phyloP scores from a whole-genome alignment of 768 basidiomycete species.

The Russula brevipes region DNA sequence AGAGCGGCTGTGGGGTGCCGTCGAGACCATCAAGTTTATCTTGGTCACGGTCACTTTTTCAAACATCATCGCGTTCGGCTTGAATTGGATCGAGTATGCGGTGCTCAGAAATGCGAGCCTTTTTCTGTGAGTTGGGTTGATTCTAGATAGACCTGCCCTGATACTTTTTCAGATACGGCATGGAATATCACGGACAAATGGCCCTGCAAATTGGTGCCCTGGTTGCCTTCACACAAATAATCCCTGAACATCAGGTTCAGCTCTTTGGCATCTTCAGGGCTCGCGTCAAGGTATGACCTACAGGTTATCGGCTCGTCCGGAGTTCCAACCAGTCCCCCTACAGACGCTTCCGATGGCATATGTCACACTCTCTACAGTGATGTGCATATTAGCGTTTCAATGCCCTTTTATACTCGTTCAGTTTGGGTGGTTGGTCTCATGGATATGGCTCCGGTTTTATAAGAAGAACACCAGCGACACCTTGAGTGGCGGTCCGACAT shows the following conservation, averaged over 20 bases:
- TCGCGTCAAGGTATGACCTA: constrained; percentile 72
- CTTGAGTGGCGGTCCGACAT: constrained; percentile 56
- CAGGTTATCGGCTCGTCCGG: not conserved
- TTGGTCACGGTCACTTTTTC: constrained; percentile 69
- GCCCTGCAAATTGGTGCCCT: constrained; percentile 83
- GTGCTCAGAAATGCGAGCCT: constrained; percentile 63
- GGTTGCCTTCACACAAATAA: constrained; percentile 96
- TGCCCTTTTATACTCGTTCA: constrained; percentile 92
- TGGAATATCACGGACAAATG: constrained; percentile 90
- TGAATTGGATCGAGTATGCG: constrained; percentile 84
- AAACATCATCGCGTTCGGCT: constrained; percentile 82
- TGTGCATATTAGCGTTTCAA: constrained; percentile 79
- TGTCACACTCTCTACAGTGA: constrained; percentile 80
- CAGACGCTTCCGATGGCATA: constrained; percentile 94
- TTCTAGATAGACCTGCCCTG: constrained; percentile 10
- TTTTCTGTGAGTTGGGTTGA: constrained; percentile 61
- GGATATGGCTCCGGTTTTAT: constrained; percentile 95
- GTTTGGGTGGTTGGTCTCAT: constrained; percentile 97
- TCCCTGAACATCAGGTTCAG: constrained; percentile 97
- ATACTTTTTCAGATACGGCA: constrained; percentile 58
- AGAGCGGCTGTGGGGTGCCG: constrained; percentile 89
- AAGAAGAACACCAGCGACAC: constrained; percentile 74
- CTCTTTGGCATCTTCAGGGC: constrained; percentile 77
- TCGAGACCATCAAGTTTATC: constrained; percentile 84
- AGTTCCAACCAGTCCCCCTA: constrained; percentile 3